Conservation (phyloP, 305 asterid species). For the Andrographis paniculata region DNA sequence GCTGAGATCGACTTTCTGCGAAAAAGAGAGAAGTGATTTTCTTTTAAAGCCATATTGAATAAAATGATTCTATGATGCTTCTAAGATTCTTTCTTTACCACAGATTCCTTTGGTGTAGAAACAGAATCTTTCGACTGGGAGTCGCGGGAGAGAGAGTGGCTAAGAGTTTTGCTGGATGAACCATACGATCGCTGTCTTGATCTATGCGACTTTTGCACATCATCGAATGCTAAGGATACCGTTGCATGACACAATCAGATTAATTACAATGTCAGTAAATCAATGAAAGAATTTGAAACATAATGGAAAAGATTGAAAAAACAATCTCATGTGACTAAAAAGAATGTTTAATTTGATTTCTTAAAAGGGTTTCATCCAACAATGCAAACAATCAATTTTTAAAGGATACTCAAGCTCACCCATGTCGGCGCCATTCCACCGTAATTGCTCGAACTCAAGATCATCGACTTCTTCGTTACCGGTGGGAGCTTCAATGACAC, state of each 20-base stretch:
- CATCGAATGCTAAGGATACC: constrained; percentile 53
- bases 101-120: constrained; percentile 43
- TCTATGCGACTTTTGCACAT: constrained; percentile 58
- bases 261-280: too few relatives aligned
- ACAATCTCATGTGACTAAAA: constrained; percentile 22
- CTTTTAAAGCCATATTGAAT: too few relatives aligned
- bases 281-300: too few relatives aligned
- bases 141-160: constrained; percentile 53
- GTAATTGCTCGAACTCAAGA: constrained; percentile 58
- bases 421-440: constrained; percentile 59
- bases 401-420: constrained; percentile 25
- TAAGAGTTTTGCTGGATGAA: constrained; percentile 45
- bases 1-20: constrained; percentile 75
- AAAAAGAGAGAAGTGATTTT: constrained; percentile 6
- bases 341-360: too few relatives aligned
- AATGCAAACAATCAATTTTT: not conserved
- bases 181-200: constrained; percentile 56
- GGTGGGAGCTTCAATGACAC: constrained; percentile 86
- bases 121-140: constrained; percentile 61
- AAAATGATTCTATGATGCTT: too few relatives aligned
- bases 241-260: constrained; percentile 8
- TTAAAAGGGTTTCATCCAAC: not conserved
- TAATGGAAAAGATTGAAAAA: constrained; percentile 3
- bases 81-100: too few relatives aligned
- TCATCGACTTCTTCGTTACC: constrained; percentile 87